A percentile compares a stretch with the other conserved stretches of the same genome.
Evolutionary conservation across 805 yeast genomes (phyloP).

Genomic region (Pichia californica): DNA sequence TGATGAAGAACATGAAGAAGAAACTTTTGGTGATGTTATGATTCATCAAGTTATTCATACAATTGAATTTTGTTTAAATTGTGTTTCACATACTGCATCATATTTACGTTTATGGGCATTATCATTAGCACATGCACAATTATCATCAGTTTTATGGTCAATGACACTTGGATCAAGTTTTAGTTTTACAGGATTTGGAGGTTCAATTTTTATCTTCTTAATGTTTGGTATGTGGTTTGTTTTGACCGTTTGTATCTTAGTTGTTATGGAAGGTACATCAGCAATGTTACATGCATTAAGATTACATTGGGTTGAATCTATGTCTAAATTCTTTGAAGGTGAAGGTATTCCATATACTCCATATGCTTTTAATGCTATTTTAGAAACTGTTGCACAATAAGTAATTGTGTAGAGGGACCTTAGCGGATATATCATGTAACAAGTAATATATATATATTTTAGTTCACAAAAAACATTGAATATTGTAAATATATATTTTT

Average conservation of each 20-base stretch:
- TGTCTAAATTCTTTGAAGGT: constrained; percentile 76
- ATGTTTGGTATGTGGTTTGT: constrained; percentile 73
- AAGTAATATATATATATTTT: no score
- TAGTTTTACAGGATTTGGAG: constrained; percentile 35
- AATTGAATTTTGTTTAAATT: constrained; percentile 71
- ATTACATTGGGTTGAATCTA: constrained; percentile 77
- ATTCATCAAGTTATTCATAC: constrained; percentile 79
- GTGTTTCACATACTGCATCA: constrained; percentile 77
- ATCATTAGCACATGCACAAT: constrained; percentile 74
- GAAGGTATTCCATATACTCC: constrained; percentile 82
- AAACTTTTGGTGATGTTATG: constrained; percentile 60
- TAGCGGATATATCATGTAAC: no score
- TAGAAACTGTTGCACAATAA: constrained; percentile 9
- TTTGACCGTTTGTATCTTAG: constrained; percentile 61
- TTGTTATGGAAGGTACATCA: constrained; percentile 79
- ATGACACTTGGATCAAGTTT: constrained; percentile 51
- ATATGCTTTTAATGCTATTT: constrained; percentile 52
- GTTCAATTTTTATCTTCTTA: constrained; percentile 51
- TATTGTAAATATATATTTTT: no score
- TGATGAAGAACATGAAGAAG: constrained; percentile 32
- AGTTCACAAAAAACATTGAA: no score
- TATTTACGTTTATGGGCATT: constrained; percentile 74
- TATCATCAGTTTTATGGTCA: constrained; percentile 67
- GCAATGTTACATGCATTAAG: constrained; percentile 76
- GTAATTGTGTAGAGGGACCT: no score